Evolutionary conservation across 352 stramenopile species (phyloP).

Genomic region (Saprolegnia parasitica): DNA sequence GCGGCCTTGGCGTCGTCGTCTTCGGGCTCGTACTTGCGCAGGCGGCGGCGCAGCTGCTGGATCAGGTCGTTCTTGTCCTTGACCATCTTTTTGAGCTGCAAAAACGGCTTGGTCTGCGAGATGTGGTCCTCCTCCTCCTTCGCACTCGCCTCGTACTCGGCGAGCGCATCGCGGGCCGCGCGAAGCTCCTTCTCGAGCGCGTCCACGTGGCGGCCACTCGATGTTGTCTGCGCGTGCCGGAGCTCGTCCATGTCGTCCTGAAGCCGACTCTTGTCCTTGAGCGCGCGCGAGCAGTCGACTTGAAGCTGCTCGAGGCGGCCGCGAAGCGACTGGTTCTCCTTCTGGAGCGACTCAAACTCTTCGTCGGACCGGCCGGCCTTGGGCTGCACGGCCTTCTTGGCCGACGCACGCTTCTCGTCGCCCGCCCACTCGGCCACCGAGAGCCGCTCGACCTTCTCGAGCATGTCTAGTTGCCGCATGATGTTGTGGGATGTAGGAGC

Average conservation of each 20-base stretch:
- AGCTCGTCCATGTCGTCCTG: constrained; percentile 67
- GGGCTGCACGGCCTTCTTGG: constrained; percentile 28
- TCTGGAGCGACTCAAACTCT: constrained; percentile 36
- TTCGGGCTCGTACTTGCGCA: constrained; percentile 75
- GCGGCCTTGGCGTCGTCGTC: constrained; percentile 41
- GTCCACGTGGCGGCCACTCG: constrained; percentile 41
- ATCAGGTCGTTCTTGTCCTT: constrained; percentile 80
- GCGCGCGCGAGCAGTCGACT: constrained; percentile 19
- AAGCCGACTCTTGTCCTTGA: constrained; percentile 40
- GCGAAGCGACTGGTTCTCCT: constrained; percentile 24
- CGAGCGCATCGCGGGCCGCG: constrained; percentile 45
- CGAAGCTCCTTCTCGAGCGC: constrained; percentile 51
- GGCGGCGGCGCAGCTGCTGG: constrained; percentile 49
- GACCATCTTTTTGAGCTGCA: constrained; percentile 78
- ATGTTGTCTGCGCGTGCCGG: constrained; percentile 46
- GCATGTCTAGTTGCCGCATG: constrained; percentile 37
- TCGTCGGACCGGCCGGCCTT: constrained; percentile 27
- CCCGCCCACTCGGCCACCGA: constrained; percentile 66
- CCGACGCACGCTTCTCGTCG: constrained; percentile 31
- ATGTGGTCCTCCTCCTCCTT: constrained; percentile 64
- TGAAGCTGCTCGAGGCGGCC: constrained; percentile 33
- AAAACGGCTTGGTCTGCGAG: constrained; percentile 77
- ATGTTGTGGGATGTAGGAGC: neutral
- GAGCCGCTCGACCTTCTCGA: constrained; percentile 71
- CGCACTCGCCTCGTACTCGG: constrained; percentile 51